phyloP scores from a whole-genome alignment of 1,139 yeast species.

The Sugiyamaella castrensis region DNA sequence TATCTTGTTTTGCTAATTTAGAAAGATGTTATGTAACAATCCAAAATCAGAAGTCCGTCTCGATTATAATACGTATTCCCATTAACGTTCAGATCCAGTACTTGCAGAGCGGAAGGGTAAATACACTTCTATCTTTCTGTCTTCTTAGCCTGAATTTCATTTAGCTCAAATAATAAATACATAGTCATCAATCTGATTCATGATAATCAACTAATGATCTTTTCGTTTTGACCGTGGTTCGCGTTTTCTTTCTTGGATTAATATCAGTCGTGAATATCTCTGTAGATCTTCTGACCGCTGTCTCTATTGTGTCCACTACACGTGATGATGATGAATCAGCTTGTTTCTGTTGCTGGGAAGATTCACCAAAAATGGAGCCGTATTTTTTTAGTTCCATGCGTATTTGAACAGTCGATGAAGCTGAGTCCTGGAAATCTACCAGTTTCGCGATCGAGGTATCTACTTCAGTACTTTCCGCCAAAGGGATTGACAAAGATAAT shows the following conservation, averaged over 20 bases:
- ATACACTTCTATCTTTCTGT: no score
- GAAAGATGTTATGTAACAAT: no score
- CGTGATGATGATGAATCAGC: neutral
- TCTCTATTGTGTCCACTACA: constrained; percentile 4
- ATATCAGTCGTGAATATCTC: neutral
- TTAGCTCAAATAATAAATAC: no score
- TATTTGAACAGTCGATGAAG: neutral
- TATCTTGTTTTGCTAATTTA: no score
- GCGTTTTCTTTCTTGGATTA: neutral
- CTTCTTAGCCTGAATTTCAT: no score
- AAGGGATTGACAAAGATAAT: constrained; percentile 19
- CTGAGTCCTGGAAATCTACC: constrained; percentile 6
- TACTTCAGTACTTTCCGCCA: constrained; percentile 13
- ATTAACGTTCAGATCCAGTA: no score
- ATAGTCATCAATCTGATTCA: neutral
- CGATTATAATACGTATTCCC: no score
- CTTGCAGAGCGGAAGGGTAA: no score
- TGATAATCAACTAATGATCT: constrained; percentile 5
- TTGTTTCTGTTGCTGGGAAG: neutral
- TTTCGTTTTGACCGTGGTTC: neutral
- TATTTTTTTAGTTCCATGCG: neutral
- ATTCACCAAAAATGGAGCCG: constrained; percentile 1
- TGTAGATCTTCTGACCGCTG: constrained; percentile 6
- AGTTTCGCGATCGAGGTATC: constrained; percentile 15
- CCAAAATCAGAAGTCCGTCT: no score